Percentiles rank a stretch among this genome's conserved stretches.
Evolutionary conservation across 2,329 filamentous ascomycete genomes (phyloP).

Genomic region (Fusarium xyrophilum): DNA sequence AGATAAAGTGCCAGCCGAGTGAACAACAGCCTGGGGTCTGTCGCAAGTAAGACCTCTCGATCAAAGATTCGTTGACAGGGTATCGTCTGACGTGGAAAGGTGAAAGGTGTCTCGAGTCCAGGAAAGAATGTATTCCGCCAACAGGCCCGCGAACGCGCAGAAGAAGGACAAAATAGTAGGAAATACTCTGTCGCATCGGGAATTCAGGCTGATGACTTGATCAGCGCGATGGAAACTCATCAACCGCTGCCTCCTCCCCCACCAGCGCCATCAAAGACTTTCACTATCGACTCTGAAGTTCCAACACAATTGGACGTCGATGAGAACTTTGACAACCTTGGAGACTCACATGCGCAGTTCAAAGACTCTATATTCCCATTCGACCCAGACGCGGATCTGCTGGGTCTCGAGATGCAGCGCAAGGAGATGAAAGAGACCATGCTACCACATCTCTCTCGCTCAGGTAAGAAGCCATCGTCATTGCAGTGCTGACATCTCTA

Average conservation of each 20-base stretch:
- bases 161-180: conserved; percentile 52
- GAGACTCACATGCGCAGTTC: conserved; percentile 51
- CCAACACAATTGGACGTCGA: conserved; percentile 48
- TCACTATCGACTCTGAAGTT: conserved; percentile 61
- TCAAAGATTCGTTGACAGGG: background rate
- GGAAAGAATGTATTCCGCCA: conserved; percentile 61
- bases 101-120: conserved; percentile 60
- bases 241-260: conserved; percentile 39
- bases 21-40: conserved; percentile 57
- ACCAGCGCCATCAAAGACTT: conserved; percentile 55
- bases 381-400: conserved; percentile 42
- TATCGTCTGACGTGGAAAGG: conserved; percentile 42
- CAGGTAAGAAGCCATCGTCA: conserved; percentile 17
- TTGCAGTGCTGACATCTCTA: conserved; percentile 25
- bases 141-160: conserved; percentile 59
- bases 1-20: conserved; percentile 60
- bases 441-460: conserved; percentile 43
- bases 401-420: conserved; percentile 57
- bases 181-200: background rate
- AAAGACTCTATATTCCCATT: conserved; percentile 51
- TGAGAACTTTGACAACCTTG: conserved; percentile 52
- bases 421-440: conserved; percentile 50
- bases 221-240: conserved; percentile 32
- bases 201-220: background rate
- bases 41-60: conserved; percentile 52